phyloP scores from a whole-genome alignment of 2,329 filamentous ascomycete genomes.

The Aspergillus cejpii region DNA sequence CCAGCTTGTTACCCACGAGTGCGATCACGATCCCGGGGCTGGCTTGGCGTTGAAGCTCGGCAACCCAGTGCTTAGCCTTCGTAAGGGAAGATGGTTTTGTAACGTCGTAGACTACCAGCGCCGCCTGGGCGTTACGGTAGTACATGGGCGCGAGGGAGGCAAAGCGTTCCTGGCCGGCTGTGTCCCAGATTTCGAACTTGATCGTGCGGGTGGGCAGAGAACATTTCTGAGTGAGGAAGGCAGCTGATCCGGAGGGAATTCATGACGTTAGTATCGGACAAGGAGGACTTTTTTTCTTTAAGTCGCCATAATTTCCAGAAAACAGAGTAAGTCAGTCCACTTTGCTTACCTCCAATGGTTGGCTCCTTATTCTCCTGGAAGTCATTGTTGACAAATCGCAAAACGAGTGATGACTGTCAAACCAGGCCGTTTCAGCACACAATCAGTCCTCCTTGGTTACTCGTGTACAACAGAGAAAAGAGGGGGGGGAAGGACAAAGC shows the following conservation, averaged over 20 bases:
- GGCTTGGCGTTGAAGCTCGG: conserved; percentile 91
- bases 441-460: conserved; percentile 17
- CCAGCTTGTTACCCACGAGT: conserved; percentile 92
- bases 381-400: conserved; percentile 98
- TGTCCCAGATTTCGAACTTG: conserved; percentile 92
- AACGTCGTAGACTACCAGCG: conserved; percentile 96
- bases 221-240: conserved; percentile 98
- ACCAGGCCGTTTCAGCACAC: conserved; percentile 6
- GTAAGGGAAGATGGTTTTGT: conserved; percentile 91
- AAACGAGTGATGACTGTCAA: conserved; percentile 80
- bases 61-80: conserved; percentile 98
- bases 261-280: conserved; percentile 8
- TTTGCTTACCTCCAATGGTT: conserved; percentile 77
- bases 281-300: not conserved
- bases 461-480: conserved; percentile 13
- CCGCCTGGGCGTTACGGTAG: conserved; percentile 96
- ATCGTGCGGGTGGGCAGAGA: conserved; percentile 79
- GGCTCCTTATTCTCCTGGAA: conserved; percentile 99
- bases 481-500: conserved; percentile 2
- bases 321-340: conserved; percentile 1
- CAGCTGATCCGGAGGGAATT: conserved; percentile 53
- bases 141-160: conserved; percentile 97
- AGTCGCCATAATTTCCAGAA: not conserved
- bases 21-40: conserved; percentile 95
- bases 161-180: conserved; percentile 94